Conservation (phyloP, 257 asterid genomes). For the Gentiana dahurica region DNA sequence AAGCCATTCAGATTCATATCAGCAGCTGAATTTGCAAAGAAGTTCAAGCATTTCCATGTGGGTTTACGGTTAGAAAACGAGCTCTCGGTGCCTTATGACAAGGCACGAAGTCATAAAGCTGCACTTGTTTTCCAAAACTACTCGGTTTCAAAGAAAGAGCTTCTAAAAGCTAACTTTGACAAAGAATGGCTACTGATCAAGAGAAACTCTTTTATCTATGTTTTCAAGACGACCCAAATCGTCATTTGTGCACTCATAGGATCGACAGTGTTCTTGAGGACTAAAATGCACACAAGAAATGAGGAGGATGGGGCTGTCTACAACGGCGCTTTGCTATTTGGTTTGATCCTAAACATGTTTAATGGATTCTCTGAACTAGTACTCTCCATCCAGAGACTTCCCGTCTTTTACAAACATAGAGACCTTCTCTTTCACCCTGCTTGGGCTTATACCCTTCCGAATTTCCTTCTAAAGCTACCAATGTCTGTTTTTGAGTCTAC, state of each 20-base stretch:
- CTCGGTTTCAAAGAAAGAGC: slow-evolving; percentile 37
- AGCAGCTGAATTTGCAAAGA: slow-evolving; percentile 37
- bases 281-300: slow-evolving; percentile 23
- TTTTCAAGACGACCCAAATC: slow-evolving; percentile 60
- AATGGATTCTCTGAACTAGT: slow-evolving; percentile 59
- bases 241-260: slow-evolving; percentile 43
- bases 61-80: slow-evolving; percentile 39
- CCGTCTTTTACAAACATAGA: slow-evolving; percentile 61
- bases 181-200: slow-evolving; percentile 67
- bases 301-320: slow-evolving; percentile 39
- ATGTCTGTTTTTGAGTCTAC: slow-evolving; percentile 46
- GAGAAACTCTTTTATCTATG: slow-evolving; percentile 52
- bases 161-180: slow-evolving; percentile 46
- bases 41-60: slow-evolving; percentile 39
- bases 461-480: slow-evolving; percentile 49
- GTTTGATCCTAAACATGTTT: slow-evolving; percentile 46
- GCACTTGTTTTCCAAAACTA: slow-evolving; percentile 42
- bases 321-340: slow-evolving; percentile 52
- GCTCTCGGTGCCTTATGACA: slow-evolving; percentile 38
- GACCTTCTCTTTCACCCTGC: slow-evolving; percentile 66
- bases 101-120: slow-evolving; percentile 35
- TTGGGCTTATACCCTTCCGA: slow-evolving; percentile 59
- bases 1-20: slow-evolving; percentile 31
- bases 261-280: slow-evolving; percentile 62
- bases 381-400: slow-evolving; percentile 56